Conservation (phyloP, 441 rosid genomes). For the Isatis lusitanica region DNA sequence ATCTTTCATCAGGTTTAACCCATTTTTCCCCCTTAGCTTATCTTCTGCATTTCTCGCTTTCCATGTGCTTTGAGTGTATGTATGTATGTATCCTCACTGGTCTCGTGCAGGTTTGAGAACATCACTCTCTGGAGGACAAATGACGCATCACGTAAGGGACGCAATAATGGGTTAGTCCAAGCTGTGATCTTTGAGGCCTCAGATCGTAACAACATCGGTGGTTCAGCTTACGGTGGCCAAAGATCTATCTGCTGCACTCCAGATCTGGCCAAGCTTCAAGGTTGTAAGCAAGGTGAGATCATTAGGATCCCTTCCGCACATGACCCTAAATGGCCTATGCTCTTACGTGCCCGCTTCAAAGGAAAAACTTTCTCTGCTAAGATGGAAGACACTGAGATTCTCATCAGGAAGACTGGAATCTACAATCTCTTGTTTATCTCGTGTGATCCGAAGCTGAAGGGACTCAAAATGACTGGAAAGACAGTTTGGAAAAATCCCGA, state of each 20-base stretch:
- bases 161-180: constrained; percentile 60
- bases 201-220: constrained; percentile 86
- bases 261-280: constrained; percentile 92
- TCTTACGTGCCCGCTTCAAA: constrained; percentile 61
- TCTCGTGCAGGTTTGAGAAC: constrained; percentile 60
- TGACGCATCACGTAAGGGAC: constrained; percentile 39
- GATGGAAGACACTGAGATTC: constrained; percentile 48
- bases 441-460: constrained; percentile 82
- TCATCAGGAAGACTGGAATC: constrained; percentile 77
- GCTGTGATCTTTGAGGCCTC: constrained; percentile 85
- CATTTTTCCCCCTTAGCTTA: neutral
- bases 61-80: neutral
- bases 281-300: constrained; percentile 90
- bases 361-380: constrained; percentile 47
- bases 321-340: constrained; percentile 76
- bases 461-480: constrained; percentile 79
- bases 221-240: constrained; percentile 98
- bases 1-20: constrained; percentile 62
- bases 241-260: constrained; percentile 95
- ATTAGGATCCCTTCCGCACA: constrained; percentile 76
- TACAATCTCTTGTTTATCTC: constrained; percentile 84
- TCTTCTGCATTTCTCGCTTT: neutral
- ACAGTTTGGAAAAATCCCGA: constrained; percentile 91
- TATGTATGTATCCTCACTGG: neutral
- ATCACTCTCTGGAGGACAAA: constrained; percentile 65